Conservation (phyloP, 2,329 filamentous ascomycete genomes). For the Neonectria coccinea region DNA sequence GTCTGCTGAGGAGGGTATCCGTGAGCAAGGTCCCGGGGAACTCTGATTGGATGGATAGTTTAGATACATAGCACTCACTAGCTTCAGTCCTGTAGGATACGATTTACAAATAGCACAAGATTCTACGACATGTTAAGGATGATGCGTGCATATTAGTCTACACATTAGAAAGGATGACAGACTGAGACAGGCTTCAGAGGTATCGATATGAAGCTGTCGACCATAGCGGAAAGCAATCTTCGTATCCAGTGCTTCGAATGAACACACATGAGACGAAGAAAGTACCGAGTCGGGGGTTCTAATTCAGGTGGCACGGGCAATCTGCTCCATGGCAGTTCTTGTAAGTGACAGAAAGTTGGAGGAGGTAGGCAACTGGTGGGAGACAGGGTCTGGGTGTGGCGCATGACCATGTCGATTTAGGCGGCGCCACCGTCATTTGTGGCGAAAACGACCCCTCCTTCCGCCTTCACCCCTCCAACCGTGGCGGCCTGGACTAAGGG, state of each 20-base stretch:
- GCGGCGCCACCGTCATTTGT: conserved; percentile 22
- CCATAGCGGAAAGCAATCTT: not conserved
- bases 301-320: too few relatives aligned
- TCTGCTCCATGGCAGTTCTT: not conserved
- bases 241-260: not conserved
- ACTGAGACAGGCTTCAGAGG: not conserved
- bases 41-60: not conserved
- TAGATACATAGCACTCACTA: not conserved
- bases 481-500: conserved; percentile 5
- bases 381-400: conserved; percentile 8
- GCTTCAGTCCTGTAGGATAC: not conserved
- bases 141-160: not conserved
- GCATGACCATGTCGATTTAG: not conserved
- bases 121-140: not conserved
- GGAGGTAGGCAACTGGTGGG: too few relatives aligned
- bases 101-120: not conserved
- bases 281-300: too few relatives aligned
- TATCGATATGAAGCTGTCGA: too few relatives aligned
- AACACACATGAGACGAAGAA: too few relatives aligned
- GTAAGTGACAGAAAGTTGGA: not conserved
- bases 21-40: not conserved
- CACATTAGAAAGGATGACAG: not conserved
- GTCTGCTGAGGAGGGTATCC: not conserved
- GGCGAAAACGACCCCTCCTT: conserved; percentile 34
- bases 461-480: conserved; percentile 44